These are phyloP conservation scores for Tolypocladium ovalisporum DNA, from an alignment of 2,329 filamentous ascomycete species.

Conservation along the genomic window DNA sequence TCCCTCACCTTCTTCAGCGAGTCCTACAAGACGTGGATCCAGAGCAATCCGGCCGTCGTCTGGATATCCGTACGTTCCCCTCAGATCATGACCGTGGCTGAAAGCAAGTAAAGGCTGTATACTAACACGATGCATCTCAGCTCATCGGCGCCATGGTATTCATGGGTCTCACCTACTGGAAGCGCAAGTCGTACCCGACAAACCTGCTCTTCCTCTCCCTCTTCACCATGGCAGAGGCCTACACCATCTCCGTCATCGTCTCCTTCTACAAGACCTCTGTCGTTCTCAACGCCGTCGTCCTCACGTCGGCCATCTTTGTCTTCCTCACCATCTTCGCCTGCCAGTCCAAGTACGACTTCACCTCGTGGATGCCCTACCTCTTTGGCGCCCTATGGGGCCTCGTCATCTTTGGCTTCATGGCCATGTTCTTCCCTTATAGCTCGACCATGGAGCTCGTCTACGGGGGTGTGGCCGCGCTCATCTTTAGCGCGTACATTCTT, in stretches of 20 bases:
- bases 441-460: constrained; percentile 79
- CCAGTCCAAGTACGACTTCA: constrained; percentile 98
- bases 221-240: constrained; percentile 89
- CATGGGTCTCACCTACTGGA: constrained; percentile 86
- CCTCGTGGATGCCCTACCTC: constrained; percentile 90
- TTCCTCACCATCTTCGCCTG: constrained; percentile 81
- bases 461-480: constrained; percentile 66
- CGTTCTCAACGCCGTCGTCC: constrained; percentile 79
- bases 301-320: constrained; percentile 76
- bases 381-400: constrained; percentile 85
- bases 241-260: constrained; percentile 84
- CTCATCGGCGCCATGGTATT: constrained; percentile 75
- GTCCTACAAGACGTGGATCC: constrained; percentile 78
- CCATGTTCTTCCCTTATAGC: constrained; percentile 75
- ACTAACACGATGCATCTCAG: constrained; percentile 20
- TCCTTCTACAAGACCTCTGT: constrained; percentile 78
- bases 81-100: neutral
- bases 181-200: constrained; percentile 87
- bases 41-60: constrained; percentile 72
- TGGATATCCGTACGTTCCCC: constrained; percentile 57
- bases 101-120: neutral
- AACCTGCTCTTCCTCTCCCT: constrained; percentile 86
- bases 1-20: constrained; percentile 75
- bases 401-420: constrained; percentile 87
- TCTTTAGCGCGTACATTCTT: constrained; percentile 92